Conservation (phyloP, 208 protist species). For the Leishmania martiniquensis region DNA sequence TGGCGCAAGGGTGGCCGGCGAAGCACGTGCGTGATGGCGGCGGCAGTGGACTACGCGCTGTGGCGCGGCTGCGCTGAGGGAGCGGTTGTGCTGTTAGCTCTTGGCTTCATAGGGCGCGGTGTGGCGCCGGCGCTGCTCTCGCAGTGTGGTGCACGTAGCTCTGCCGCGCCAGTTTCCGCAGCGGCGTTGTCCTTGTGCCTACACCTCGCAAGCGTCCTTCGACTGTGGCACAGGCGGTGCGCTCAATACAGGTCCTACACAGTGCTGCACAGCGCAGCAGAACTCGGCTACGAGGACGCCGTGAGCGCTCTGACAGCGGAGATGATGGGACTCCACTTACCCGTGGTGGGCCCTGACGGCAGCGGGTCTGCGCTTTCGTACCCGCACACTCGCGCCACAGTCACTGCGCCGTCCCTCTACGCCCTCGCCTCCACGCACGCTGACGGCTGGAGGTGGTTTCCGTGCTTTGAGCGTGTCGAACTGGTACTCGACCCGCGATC, state of each 20-base stretch:
- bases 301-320: conserved; percentile 41
- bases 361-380: conserved; percentile 7
- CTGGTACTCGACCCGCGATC: conserved; percentile 27
- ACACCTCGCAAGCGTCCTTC: conserved; percentile 15
- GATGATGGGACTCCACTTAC: conserved; percentile 31
- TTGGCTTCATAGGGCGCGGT: conserved; percentile 50
- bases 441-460: conserved; percentile 37
- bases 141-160: conserved; percentile 3
- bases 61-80: conserved; percentile 45
- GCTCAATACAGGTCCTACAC: conserved; percentile 44
- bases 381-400: conserved; percentile 9
- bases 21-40: conserved; percentile 14
- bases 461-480: conserved; percentile 39
- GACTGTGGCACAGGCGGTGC: conserved; percentile 18
- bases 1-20: conserved; percentile 19
- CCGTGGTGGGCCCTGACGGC: neutral
- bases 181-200: neutral
- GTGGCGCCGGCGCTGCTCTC: conserved; percentile 15
- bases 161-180: neutral
- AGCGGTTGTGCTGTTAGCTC: conserved; percentile 54
- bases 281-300: conserved; percentile 48
- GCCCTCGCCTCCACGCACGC: conserved; percentile 40
- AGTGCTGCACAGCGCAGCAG: conserved; percentile 71
- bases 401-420: conserved; percentile 46
- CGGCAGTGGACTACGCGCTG: conserved; percentile 70